phyloP scores from a whole-genome alignment of 371 early-diverging fungal species.

The Mucor lusitanicus region DNA sequence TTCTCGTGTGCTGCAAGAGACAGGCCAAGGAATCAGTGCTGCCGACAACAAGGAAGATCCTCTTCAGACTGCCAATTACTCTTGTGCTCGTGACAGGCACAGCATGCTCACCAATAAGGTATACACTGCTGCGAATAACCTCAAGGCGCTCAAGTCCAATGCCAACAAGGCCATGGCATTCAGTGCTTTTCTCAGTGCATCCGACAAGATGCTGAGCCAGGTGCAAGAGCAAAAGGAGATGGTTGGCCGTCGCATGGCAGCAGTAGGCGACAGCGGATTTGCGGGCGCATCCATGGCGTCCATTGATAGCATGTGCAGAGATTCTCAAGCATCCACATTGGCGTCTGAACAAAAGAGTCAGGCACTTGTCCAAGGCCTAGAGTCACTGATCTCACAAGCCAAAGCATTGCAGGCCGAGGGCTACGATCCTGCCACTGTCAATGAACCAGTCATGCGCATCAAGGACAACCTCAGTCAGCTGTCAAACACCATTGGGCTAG shows the following conservation, averaged over 20 bases:
- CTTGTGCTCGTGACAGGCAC: slow-evolving; percentile 45
- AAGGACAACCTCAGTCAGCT: slow-evolving; percentile 30
- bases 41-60: slow-evolving; percentile 36
- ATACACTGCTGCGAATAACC: slow-evolving; percentile 12
- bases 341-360: slow-evolving; percentile 25
- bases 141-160: slow-evolving; percentile 29
- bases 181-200: slow-evolving; percentile 28
- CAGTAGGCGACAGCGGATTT: slow-evolving; percentile 25
- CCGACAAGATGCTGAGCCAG: slow-evolving; percentile 23
- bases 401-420: slow-evolving; percentile 24
- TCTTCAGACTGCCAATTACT: slow-evolving; percentile 46
- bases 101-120: slow-evolving; percentile 20
- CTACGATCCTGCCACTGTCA: slow-evolving; percentile 25
- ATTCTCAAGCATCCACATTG: slow-evolving; percentile 13
- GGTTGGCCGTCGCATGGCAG: slow-evolving; percentile 29
- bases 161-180: slow-evolving; percentile 37
- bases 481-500: slow-evolving; percentile 19
- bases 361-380: slow-evolving; percentile 22
- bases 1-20: slow-evolving; percentile 19
- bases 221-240: slow-evolving; percentile 32
- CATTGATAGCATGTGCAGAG: slow-evolving; percentile 22
- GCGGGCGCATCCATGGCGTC: slow-evolving; percentile 17
- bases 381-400: slow-evolving; percentile 22
- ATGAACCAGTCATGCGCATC: slow-evolving; percentile 27
- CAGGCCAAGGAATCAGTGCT: slow-evolving; percentile 21